Evolutionary conservation across 1,284 basidiomycete genomes (phyloP).

Genomic region (Cryptococcus floricola): DNA sequence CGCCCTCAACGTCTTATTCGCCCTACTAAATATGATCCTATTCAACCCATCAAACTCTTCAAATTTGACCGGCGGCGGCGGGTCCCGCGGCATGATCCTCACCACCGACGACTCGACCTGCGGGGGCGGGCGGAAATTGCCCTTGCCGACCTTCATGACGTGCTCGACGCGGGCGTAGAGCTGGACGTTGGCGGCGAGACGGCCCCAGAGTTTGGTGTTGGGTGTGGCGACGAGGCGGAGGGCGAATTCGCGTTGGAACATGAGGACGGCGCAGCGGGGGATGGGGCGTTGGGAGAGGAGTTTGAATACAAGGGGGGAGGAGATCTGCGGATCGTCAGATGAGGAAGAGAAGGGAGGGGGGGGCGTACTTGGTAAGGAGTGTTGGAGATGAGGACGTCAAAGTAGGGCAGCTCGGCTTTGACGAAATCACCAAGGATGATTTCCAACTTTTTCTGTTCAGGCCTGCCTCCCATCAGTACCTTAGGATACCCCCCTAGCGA

Average conservation of each 20-base stretch:
- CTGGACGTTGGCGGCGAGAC: slow-evolving; percentile 94
- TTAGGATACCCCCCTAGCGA: neutral
- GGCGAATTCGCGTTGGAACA: slow-evolving; percentile 99
- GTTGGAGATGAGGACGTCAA: slow-evolving; percentile 98
- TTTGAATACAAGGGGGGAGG: slow-evolving; percentile 94
- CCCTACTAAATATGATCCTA: slow-evolving; percentile 80
- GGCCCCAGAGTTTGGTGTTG: slow-evolving; percentile 83
- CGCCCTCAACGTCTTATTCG: slow-evolving; percentile 87
- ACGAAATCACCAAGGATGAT: slow-evolving; percentile 96
- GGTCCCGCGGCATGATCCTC: slow-evolving; percentile 84
- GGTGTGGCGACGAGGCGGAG: slow-evolving; percentile 85
- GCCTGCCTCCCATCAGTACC: slow-evolving; percentile 54
- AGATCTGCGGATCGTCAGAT: slow-evolving; percentile 58
- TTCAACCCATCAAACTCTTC: slow-evolving; percentile 97
- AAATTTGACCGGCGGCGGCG: slow-evolving; percentile 90
- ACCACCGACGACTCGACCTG: slow-evolving; percentile 92
- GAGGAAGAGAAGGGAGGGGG: no score
- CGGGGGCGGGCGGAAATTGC: slow-evolving; percentile 95
- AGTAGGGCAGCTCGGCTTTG: slow-evolving; percentile 93
- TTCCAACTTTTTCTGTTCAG: slow-evolving; percentile 90
- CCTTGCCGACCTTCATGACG: slow-evolving; percentile 92
- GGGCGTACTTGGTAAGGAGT: slow-evolving; percentile 81
- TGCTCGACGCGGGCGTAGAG: slow-evolving; percentile 93
- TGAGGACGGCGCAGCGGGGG: slow-evolving; percentile 90
- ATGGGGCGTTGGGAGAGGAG: slow-evolving; percentile 93